Evolutionary conservation across 106 monocot species (phyloP).

Genomic region (Triglochin maritima): DNA sequence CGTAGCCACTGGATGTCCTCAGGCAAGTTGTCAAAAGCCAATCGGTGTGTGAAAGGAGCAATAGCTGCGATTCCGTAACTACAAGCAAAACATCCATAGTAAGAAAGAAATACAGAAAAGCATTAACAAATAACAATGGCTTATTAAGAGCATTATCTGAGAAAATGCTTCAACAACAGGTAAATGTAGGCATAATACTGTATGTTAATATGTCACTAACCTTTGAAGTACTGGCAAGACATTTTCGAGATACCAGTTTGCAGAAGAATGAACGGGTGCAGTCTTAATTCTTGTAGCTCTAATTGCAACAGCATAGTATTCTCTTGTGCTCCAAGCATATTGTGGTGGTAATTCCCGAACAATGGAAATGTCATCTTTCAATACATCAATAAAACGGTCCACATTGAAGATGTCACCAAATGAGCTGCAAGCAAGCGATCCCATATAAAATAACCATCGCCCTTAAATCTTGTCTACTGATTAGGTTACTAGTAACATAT

Average conservation of each 20-base stretch:
- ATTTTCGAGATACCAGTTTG: slow-evolving; percentile 77
- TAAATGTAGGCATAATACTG: no score
- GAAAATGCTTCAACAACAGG: no score
- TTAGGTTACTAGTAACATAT: background rate
- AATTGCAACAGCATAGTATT: slow-evolving; percentile 68
- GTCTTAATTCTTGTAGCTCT: slow-evolving; percentile 77
- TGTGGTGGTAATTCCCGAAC: slow-evolving; percentile 45
- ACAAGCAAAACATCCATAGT: slow-evolving; percentile 1
- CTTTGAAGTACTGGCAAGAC: slow-evolving; percentile 63
- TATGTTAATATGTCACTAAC: slow-evolving; percentile 15
- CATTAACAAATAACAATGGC: background rate
- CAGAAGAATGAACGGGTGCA: slow-evolving; percentile 74
- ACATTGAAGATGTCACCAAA: slow-evolving; percentile 71
- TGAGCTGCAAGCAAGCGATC: slow-evolving; percentile 35
- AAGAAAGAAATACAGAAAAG: background rate
- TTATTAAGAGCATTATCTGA: background rate
- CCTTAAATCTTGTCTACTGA: background rate
- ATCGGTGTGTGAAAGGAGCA: slow-evolving; percentile 73
- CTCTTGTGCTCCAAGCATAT: slow-evolving; percentile 82
- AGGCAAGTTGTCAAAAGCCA: slow-evolving; percentile 73
- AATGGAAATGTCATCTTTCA: slow-evolving; percentile 62
- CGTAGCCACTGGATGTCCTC: slow-evolving; percentile 56
- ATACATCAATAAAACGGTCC: slow-evolving; percentile 54
- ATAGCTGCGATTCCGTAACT: slow-evolving; percentile 89
- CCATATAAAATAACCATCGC: background rate